These are phyloP conservation scores for Diospyros kaki DNA, from an alignment of 148 eudicot species.

Conservation along the genomic window DNA sequence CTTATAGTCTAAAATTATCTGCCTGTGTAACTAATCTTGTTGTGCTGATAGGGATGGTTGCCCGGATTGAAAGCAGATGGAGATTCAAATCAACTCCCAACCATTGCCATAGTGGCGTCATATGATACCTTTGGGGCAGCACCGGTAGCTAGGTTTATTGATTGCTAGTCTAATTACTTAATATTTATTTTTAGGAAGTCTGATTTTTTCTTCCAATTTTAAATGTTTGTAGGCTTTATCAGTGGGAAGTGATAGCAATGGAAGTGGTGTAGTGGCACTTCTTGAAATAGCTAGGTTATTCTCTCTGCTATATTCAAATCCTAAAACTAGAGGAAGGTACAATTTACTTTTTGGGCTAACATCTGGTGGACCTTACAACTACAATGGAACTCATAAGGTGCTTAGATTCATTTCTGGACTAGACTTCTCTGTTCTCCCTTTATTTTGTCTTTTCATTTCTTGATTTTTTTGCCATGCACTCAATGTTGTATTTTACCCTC, in stretches of 20 bases:
- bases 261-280: conserved; percentile 93
- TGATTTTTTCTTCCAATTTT: conserved; percentile 5
- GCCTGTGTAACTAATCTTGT: conserved; percentile 18
- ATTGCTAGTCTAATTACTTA: neutral
- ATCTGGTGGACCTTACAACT: conserved; percentile 98
- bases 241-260: conserved; percentile 96
- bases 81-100: conserved; percentile 85
- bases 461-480: neutral
- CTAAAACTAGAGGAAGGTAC: conserved; percentile 92
- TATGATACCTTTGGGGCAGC: conserved; percentile 98
- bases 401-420: conserved; percentile 3
- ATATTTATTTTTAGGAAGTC: conserved; percentile 6
- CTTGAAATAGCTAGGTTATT: conserved; percentile 90
- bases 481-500: conserved; percentile 11
- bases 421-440: neutral
- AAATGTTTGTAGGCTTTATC: conserved; percentile 62
- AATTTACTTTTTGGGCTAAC: conserved; percentile 94
- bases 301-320: conserved; percentile 83
- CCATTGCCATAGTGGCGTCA: conserved; percentile 95
- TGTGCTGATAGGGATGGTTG: conserved; percentile 81
- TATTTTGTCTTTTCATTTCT: neutral
- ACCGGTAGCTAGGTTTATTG: conserved; percentile 57
- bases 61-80: conserved; percentile 94
- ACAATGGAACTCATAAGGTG: conserved; percentile 96
- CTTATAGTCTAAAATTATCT: neutral